These are phyloP conservation scores for Strombidium stylifer DNA, from an alignment of 73 alveolate species.

Conservation along the genomic window DNA sequence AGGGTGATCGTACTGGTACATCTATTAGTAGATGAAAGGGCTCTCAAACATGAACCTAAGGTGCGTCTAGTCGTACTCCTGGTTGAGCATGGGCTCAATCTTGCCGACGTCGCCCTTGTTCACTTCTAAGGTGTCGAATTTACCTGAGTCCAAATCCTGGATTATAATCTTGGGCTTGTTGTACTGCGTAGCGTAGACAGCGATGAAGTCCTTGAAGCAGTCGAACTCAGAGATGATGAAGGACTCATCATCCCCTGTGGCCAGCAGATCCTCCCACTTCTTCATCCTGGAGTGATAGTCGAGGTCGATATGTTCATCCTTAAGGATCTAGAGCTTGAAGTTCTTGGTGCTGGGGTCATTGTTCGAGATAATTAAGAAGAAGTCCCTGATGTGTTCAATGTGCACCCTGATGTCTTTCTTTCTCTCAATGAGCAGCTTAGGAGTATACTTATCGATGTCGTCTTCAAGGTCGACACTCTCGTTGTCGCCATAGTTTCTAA, in stretches of 20 bases:
- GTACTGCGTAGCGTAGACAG: constrained; percentile 62
- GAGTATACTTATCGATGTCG: no score
- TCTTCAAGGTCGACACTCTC: constrained; percentile 7
- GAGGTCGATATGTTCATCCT: constrained; percentile 53
- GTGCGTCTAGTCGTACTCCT: constrained; percentile 49
- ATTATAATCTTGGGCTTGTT: constrained; percentile 61
- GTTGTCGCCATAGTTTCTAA: constrained; percentile 64
- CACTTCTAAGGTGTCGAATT: constrained; percentile 29
- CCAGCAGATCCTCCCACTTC: constrained; percentile 31
- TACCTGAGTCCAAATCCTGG: constrained; percentile 43
- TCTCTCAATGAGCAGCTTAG: constrained; percentile 34
- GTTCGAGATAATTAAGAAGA: constrained; percentile 58
- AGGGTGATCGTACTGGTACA: constrained; percentile 52
- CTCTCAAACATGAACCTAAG: constrained; percentile 63
- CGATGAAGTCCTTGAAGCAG: constrained; percentile 70
- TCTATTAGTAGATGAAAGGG: constrained; percentile 70
- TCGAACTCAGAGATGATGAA: constrained; percentile 72
- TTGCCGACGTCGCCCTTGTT: constrained; percentile 52
- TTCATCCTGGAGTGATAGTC: constrained; percentile 6
- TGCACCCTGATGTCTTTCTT: constrained; percentile 47
- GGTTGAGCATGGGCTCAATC: constrained; percentile 74
- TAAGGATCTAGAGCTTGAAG: constrained; percentile 33
- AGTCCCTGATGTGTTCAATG: constrained; percentile 66
- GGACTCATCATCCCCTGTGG: constrained; percentile 5
- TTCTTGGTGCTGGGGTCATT: constrained; percentile 55